Conservation (phyloP, 2,329 filamentous ascomycete species). For the Cytospora leucostoma region DNA sequence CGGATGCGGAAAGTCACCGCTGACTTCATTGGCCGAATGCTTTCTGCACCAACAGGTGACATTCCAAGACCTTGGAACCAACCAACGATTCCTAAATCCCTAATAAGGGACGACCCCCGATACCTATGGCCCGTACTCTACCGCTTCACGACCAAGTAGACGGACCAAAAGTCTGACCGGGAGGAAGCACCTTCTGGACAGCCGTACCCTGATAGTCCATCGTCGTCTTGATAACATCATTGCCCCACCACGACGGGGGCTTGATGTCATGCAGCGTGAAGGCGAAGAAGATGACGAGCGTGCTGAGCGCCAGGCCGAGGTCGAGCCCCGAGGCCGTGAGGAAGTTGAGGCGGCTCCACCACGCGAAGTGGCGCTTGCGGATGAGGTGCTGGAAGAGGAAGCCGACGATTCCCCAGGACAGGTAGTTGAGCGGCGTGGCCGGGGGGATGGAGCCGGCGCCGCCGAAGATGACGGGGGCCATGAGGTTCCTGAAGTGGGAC, state of each 20-base stretch:
- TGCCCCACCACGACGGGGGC: slow-evolving; percentile 72
- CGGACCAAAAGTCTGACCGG: slow-evolving; percentile 65
- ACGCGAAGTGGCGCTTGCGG: slow-evolving; percentile 62
- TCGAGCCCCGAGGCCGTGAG: slow-evolving; percentile 70
- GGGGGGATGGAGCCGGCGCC: slow-evolving; percentile 60
- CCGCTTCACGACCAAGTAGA: slow-evolving; percentile 46
- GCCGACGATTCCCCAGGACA: slow-evolving; percentile 72
- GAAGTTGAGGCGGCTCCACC: slow-evolving; percentile 77
- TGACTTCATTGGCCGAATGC: neutral
- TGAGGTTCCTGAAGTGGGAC: slow-evolving; percentile 54
- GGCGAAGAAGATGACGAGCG: slow-evolving; percentile 70
- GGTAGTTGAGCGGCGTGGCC: slow-evolving; percentile 73
- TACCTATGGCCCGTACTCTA: neutral
- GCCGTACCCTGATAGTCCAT: slow-evolving; percentile 63
- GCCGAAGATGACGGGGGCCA: slow-evolving; percentile 65
- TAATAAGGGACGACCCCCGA: neutral
- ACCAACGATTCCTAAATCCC: neutral
- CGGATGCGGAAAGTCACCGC: neutral
- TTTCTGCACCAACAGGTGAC: neutral
- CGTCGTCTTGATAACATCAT: slow-evolving; percentile 57
- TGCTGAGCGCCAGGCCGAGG: slow-evolving; percentile 66
- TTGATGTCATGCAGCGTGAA: slow-evolving; percentile 64
- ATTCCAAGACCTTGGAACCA: neutral
- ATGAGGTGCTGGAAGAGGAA: slow-evolving; percentile 70
- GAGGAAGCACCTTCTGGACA: slow-evolving; percentile 52